Evolutionary conservation across 2,329 filamentous ascomycete species (phyloP).

Genomic region (Ceratocystis papillata): DNA sequence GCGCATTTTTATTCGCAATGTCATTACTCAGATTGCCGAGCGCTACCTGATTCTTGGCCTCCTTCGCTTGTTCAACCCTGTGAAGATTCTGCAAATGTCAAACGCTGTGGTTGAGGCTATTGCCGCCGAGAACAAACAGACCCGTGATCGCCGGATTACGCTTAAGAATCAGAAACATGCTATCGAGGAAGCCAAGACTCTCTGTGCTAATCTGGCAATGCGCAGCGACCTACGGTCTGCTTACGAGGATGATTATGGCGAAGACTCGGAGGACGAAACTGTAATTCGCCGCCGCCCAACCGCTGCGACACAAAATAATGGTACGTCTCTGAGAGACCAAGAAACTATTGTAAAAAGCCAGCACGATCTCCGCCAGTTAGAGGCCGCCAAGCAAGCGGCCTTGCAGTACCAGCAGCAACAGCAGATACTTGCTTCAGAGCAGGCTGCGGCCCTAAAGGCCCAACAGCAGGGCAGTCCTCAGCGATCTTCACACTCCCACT

Average conservation of each 20-base stretch:
- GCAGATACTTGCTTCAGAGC: slow-evolving; percentile 16
- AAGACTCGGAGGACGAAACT: slow-evolving; percentile 23
- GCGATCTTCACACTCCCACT: slow-evolving; percentile 13
- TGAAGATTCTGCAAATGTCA: slow-evolving; percentile 41
- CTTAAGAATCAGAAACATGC: slow-evolving; percentile 41
- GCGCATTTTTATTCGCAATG: slow-evolving; percentile 43
- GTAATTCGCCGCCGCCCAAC: slow-evolving; percentile 18
- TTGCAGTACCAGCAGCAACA: slow-evolving; percentile 15
- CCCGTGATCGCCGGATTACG: slow-evolving; percentile 38
- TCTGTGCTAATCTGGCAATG: slow-evolving; percentile 43
- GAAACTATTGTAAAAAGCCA: not conserved
- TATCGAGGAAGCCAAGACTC: slow-evolving; percentile 41
- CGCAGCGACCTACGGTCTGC: slow-evolving; percentile 38
- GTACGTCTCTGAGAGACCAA: slow-evolving; percentile 8
- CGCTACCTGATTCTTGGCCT: slow-evolving; percentile 43
- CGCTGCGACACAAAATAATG: slow-evolving; percentile 2
- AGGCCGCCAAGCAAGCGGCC: slow-evolving; percentile 2
- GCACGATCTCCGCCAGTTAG: slow-evolving; percentile 4
- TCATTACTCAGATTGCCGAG: slow-evolving; percentile 44
- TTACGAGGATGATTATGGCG: slow-evolving; percentile 28
- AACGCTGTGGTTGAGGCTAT: slow-evolving; percentile 40
- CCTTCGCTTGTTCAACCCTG: slow-evolving; percentile 42
- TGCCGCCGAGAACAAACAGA: slow-evolving; percentile 44
- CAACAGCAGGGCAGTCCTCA: slow-evolving; percentile 15
- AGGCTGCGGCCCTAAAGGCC: slow-evolving; percentile 8